Conservation (phyloP, 371 early-diverging fungal species). For the Mucor saturninus region DNA sequence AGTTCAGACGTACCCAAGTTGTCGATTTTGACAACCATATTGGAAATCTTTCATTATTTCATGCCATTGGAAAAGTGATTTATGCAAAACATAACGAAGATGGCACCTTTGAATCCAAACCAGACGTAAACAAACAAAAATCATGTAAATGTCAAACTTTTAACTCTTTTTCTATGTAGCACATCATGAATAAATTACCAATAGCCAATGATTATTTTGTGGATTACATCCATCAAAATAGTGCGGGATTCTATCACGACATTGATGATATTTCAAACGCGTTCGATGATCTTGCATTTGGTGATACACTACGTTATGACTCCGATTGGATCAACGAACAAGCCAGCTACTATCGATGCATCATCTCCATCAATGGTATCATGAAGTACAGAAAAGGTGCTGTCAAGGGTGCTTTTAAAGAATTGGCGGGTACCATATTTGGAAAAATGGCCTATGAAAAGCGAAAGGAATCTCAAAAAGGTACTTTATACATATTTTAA, state of each 20-base stretch:
- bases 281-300: constrained; percentile 28
- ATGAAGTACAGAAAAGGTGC: constrained; percentile 14
- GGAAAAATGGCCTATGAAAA: not conserved
- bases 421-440: not conserved
- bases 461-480: not conserved
- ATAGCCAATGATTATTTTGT: constrained; percentile 30
- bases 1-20: not conserved
- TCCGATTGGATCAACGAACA: constrained; percentile 26
- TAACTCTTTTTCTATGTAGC: constrained; percentile 4
- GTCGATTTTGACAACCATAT: constrained; percentile 15
- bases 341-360: constrained; percentile 9
- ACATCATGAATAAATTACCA: constrained; percentile 29
- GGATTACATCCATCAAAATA: constrained; percentile 35
- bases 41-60: constrained; percentile 36
- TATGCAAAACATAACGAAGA: constrained; percentile 38
- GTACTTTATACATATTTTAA: not conserved
- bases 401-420: not conserved
- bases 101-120: constrained; percentile 32
- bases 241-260: constrained; percentile 21
- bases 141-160: not conserved
- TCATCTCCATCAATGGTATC: constrained; percentile 31
- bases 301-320: constrained; percentile 30
- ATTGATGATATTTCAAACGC: constrained; percentile 21
- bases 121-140: constrained; percentile 24
- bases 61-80: constrained; percentile 49